Evolutionary conservation across 2,329 filamentous ascomycete species (phyloP).

Genomic region (Cercospora sp.): DNA sequence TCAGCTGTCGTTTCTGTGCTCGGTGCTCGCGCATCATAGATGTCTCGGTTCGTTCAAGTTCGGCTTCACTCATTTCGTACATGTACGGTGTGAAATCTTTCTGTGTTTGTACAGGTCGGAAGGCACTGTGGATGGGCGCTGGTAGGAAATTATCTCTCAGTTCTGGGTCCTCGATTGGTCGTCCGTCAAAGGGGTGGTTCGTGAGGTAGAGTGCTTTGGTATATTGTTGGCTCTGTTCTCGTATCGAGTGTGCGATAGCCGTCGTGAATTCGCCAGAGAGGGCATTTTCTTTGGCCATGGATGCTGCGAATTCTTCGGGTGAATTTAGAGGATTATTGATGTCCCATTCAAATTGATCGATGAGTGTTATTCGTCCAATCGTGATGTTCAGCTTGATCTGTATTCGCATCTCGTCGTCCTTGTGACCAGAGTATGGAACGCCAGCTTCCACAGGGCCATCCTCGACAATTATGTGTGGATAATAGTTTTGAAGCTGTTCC

Average conservation of each 20-base stretch:
- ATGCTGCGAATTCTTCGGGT: constrained; percentile 87
- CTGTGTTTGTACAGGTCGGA: constrained; percentile 86
- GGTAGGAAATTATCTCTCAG: constrained; percentile 81
- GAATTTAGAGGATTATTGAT: constrained; percentile 94
- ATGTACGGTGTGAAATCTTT: constrained; percentile 93
- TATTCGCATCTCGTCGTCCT: constrained; percentile 98
- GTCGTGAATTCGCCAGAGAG: constrained; percentile 95
- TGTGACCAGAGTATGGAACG: constrained; percentile 88
- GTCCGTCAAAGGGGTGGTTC: constrained; percentile 91
- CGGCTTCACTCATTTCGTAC: constrained; percentile 88
- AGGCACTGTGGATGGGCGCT: constrained; percentile 77
- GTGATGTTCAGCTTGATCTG: constrained; percentile 96
- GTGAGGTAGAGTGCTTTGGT: constrained; percentile 90
- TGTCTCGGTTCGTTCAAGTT: constrained; percentile 85
- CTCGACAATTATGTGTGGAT: constrained; percentile 85
- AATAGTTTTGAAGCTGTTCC: constrained; percentile 90
- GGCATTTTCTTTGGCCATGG: constrained; percentile 86
- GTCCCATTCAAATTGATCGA: constrained; percentile 99
- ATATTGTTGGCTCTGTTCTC: constrained; percentile 93
- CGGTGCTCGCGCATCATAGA: constrained; percentile 93
- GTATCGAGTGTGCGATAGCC: constrained; percentile 95
- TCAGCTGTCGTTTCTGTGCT: constrained; percentile 92
- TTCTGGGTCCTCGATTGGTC: constrained; percentile 89
- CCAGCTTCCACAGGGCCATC: constrained; percentile 89
- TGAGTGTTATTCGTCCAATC: constrained; percentile 87